Conservation (phyloP, 31 red algal species). For the Bonnemaisonia californica region DNA sequence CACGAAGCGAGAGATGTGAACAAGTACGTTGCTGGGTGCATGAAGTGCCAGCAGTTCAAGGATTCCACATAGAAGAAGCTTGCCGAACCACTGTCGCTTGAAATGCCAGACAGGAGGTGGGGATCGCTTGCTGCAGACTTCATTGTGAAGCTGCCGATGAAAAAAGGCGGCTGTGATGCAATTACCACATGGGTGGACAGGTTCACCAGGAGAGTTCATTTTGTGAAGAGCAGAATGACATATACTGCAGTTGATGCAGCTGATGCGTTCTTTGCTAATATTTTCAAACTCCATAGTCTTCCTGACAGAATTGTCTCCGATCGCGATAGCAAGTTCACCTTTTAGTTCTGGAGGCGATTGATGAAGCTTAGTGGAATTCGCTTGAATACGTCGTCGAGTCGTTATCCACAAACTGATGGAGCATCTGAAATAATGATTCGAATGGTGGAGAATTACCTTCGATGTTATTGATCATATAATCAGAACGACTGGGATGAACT, state of each 20-base stretch:
- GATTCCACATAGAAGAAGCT: too few species aligned
- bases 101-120: too few species aligned
- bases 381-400: too few species aligned
- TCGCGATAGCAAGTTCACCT: not conserved
- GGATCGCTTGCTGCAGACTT: not conserved
- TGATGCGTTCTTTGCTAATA: too few species aligned
- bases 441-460: too few species aligned
- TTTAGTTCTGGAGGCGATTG: not conserved
- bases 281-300: not conserved
- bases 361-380: not conserved
- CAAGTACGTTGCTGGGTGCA: too few species aligned
- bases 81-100: too few species aligned
- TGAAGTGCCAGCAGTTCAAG: too few species aligned
- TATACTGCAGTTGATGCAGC: not conserved
- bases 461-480: too few species aligned
- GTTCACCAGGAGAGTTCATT: conserved; percentile 15
- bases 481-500: too few species aligned
- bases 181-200: conserved; percentile 14
- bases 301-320: not conserved
- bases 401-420: too few species aligned
- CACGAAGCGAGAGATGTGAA: too few species aligned
- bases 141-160: not conserved
- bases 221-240: not conserved
- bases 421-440: conserved; percentile 41
- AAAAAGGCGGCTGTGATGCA: not conserved